Percentiles rank a stretch among this genome's conserved stretches.
phyloP scores from a whole-genome alignment of 352 stramenopile genomes.

The Pythium dissotocum region DNA sequence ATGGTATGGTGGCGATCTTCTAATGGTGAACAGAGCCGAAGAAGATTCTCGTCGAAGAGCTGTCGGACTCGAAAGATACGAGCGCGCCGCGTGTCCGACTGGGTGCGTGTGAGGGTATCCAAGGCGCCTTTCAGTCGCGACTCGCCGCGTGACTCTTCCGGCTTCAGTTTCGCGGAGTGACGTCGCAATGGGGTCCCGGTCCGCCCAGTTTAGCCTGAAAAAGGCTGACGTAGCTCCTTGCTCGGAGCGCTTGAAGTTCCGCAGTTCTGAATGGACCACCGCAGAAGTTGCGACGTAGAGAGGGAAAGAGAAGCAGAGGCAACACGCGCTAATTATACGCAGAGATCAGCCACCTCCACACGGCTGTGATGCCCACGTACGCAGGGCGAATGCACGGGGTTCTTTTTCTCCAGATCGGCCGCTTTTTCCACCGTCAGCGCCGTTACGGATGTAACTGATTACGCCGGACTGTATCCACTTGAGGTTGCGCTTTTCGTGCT shows the following conservation, averaged over 20 bases:
- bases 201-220: too few relatives aligned
- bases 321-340: not conserved
- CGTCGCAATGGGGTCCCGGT: too few relatives aligned
- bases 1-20: not conserved
- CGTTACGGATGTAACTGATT: not conserved
- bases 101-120: too few relatives aligned
- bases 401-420: not conserved
- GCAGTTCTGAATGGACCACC: not conserved
- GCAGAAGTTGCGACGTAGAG: not conserved
- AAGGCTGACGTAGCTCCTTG: not conserved
- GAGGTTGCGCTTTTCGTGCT: constrained; percentile 4
- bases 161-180: not conserved
- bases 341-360: too few relatives aligned
- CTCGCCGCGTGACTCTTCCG: not conserved
- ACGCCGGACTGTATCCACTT: not conserved
- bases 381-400: not conserved
- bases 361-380: not conserved
- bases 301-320: not conserved
- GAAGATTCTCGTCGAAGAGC: too few relatives aligned
- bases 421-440: not conserved
- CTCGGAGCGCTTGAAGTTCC: not conserved
- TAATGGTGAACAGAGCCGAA: not conserved
- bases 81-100: too few relatives aligned
- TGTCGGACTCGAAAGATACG: not conserved
- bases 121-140: not conserved